Base-by-base conservation (phyloP, 768 basidiomycete genomes). In the Boletus tomentosulus region DNA sequence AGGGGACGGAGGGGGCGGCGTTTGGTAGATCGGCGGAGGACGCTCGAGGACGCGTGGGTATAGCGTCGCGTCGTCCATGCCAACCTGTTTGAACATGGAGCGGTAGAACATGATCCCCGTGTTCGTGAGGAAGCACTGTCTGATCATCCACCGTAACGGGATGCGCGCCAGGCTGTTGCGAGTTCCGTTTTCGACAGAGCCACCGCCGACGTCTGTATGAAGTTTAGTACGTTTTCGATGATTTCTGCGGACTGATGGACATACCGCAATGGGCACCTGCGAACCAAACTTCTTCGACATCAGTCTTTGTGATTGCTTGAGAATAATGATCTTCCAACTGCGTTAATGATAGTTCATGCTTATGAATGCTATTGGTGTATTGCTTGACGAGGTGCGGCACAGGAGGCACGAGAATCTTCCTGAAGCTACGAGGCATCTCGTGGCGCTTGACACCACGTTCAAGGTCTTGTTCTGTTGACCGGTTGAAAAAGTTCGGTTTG, bases 251-350 rank as follows among this genome's bases (percentile, higher is more conserved):
- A 37, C 10, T 5, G n/a, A 30, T 6, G 30, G 25, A 69, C 77
- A 28, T 58, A 87, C 88, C 87, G 44, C 80, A 80, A 58, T 90
- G 88, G 59, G 78, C 81, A 0, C 89, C 89, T 4, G 87, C 68
- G 60, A 91, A 92, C 89, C 89, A 91, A 1, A 92, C 89, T 59
- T 92, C 88, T 45, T 81, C 75, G 4, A 88, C 81, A 54, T 89
- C 71, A 1, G 88, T 89, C 48, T 65, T 42, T 16, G 65, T 60
- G 24, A 69, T 66, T 4, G 69, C 64, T 16, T 49, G 57, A 57
- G 74, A 66, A 48, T 75, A 79, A 22, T 71, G 65, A 0, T 56
- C 58, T 54, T 83, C 80, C 10, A 78, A 66, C 35, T 80, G 72
- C n/a, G 69, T 57, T 3, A 48, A 31, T 3, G 57, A 43, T 7